Conservation (phyloP, 2,329 filamentous ascomycete species). For the Alternaria triticina region DNA sequence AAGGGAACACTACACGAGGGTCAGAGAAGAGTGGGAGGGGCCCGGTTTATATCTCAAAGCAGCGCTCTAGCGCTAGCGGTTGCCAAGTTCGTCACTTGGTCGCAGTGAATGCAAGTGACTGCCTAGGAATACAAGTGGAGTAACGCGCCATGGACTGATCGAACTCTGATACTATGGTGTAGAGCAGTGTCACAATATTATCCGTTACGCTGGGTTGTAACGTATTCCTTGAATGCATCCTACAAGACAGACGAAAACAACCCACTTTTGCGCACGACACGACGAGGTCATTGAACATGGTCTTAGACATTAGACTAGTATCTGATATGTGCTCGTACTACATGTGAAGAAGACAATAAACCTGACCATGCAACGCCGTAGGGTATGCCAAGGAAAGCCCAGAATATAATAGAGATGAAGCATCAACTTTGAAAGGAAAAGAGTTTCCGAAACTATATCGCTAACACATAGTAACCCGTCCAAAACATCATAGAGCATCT, state of each 20-base stretch:
- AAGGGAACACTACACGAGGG: neutral
- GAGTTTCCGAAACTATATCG: neutral
- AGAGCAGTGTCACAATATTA: neutral
- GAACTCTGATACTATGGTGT: no score
- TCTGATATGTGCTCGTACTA: constrained; percentile 8
- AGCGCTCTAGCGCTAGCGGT: neutral
- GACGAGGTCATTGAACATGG: neutral
- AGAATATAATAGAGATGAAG: neutral
- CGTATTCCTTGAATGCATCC: neutral
- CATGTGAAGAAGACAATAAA: neutral
- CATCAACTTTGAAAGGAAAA: neutral
- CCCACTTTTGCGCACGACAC: neutral
- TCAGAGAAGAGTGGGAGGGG: neutral
- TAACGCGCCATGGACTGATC: neutral
- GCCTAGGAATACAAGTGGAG: neutral
- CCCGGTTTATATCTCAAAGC: neutral
- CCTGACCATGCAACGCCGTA: constrained; percentile 1
- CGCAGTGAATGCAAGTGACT: neutral
- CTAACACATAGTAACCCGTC: neutral
- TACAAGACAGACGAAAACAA: neutral
- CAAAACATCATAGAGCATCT: neutral
- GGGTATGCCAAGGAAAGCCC: constrained; percentile 15
- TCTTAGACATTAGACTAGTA: constrained; percentile 1
- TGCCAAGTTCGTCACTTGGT: neutral
- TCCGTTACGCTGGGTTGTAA: neutral